Conservation (phyloP, 257 asterid species). For the Petrea volubilis region DNA sequence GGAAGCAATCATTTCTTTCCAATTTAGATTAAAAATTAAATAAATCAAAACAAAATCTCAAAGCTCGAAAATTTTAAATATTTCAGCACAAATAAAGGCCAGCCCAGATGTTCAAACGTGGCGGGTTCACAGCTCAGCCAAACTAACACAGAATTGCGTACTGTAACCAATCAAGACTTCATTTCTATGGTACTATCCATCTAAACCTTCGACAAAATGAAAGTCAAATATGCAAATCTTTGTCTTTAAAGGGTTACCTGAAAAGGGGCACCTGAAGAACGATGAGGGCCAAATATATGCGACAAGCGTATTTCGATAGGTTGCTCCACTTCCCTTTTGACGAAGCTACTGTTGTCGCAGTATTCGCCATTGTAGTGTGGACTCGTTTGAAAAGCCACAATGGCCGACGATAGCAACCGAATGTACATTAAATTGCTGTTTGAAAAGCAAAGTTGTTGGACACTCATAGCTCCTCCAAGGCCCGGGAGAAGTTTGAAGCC, state of each 20-base stretch:
- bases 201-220: neutral
- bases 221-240: neutral
- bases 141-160: neutral
- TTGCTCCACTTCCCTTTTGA: conserved; percentile 51
- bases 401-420: too few relatives aligned
- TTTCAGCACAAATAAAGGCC: neutral
- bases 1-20: neutral
- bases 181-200: neutral
- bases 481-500: too few relatives aligned
- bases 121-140: neutral
- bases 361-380: conserved; percentile 23
- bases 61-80: neutral
- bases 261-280: conserved; percentile 66
- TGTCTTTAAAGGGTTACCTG: conserved; percentile 37
- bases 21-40: neutral
- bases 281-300: conserved; percentile 46
- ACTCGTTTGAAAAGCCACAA: too few relatives aligned
- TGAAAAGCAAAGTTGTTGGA: too few relatives aligned
- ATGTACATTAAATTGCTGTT: too few relatives aligned
- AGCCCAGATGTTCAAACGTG: neutral
- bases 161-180: neutral
- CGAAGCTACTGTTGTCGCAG: conserved; percentile 3
- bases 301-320: conserved; percentile 49
- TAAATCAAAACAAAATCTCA: neutral
- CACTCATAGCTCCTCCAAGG: too few relatives aligned